Conservation (phyloP, 139 green algal species). For the Volvox africanus region DNA sequence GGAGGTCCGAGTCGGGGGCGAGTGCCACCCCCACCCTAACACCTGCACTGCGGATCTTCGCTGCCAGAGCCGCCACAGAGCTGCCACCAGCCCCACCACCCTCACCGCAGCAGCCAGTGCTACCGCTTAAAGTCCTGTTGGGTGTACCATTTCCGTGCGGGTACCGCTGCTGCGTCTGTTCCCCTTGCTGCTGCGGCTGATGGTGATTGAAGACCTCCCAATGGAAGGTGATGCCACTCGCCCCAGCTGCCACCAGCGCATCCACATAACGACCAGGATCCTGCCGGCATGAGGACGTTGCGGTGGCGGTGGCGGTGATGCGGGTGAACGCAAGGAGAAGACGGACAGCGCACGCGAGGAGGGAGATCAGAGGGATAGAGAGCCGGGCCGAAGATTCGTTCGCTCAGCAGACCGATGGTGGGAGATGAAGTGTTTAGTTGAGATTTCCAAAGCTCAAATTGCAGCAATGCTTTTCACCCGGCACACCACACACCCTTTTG, state of each 20-base stretch:
- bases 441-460: too few relatives aligned
- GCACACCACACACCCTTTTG: too few relatives aligned
- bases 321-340: not conserved
- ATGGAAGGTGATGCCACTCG: slow-evolving; percentile 55
- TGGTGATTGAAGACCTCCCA: slow-evolving; percentile 39
- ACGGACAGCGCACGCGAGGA: too few relatives aligned
- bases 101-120: not conserved
- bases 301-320: not conserved
- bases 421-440: too few relatives aligned
- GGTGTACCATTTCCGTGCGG: not conserved
- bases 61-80: slow-evolving; percentile 18
- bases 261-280: slow-evolving; percentile 44
- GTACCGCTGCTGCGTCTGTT: not conserved
- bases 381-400: too few relatives aligned
- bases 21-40: slow-evolving; percentile 86
- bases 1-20: slow-evolving; percentile 75
- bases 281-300: slow-evolving; percentile 10
- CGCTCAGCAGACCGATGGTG: too few relatives aligned
- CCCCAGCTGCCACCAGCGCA: slow-evolving; percentile 29
- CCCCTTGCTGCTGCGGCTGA: not conserved
- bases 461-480: too few relatives aligned
- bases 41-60: slow-evolving; percentile 50
- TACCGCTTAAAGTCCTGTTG: too few relatives aligned
- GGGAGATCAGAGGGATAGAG: too few relatives aligned
- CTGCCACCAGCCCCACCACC: not conserved